phyloP scores from a whole-genome alignment of 306 rosid genomes.

The Prunus mira region DNA sequence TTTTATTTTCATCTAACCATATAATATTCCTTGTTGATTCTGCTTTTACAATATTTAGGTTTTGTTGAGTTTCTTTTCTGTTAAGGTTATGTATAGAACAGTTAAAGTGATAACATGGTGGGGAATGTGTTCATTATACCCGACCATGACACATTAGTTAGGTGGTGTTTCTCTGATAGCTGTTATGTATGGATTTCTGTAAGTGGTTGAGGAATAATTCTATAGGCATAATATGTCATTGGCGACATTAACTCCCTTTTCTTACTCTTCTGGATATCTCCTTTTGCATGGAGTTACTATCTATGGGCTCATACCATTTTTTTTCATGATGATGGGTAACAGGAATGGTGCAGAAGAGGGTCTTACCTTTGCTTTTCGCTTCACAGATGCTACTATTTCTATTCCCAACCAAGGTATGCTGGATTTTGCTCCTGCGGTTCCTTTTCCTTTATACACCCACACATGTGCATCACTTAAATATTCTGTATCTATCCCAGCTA shows the following conservation, averaged over 20 bases:
- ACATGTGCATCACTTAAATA: background rate
- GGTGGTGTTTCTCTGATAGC: background rate
- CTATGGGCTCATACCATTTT: background rate
- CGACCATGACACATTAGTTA: background rate
- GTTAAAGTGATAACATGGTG: background rate
- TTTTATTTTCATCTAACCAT: constrained; percentile 22
- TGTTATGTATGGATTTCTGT: background rate
- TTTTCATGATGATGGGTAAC: constrained; percentile 30
- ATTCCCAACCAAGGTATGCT: constrained; percentile 82
- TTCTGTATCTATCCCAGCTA: background rate
- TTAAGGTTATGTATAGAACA: background rate
- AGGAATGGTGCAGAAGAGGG: constrained; percentile 92
- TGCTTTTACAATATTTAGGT: background rate
- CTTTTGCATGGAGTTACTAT: background rate
- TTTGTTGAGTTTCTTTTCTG: constrained; percentile 12
- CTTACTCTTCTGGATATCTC: background rate
- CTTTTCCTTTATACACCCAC: background rate
- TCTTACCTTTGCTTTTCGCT: constrained; percentile 97
- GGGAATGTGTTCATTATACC: background rate
- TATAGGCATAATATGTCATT: background rate
- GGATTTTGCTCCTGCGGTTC: background rate
- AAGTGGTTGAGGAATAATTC: background rate
- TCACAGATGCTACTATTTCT: constrained; percentile 83
- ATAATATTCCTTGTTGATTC: constrained; percentile 9
- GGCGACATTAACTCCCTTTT: background rate